Evolutionary conservation across 208 protist genomes (phyloP).

Genomic region (Leishmania arabica): DNA sequence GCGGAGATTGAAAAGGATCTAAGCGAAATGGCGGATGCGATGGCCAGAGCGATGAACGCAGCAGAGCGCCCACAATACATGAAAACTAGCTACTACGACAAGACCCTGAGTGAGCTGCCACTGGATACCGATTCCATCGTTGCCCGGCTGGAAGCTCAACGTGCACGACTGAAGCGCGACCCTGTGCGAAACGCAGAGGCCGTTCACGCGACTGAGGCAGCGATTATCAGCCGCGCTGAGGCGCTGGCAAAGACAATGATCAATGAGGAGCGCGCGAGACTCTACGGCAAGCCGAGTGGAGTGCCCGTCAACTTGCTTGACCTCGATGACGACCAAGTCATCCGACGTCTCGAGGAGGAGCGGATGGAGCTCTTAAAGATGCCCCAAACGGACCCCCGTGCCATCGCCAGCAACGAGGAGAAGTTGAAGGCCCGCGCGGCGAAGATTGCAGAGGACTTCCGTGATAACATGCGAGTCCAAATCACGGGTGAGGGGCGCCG

Average conservation of each 20-base stretch:
- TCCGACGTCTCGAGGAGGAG: slow-evolving; percentile 48
- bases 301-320: slow-evolving; percentile 57
- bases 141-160: slow-evolving; percentile 45
- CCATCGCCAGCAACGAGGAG: slow-evolving; percentile 37
- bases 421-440: slow-evolving; percentile 39
- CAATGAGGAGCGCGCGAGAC: slow-evolving; percentile 23
- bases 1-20: slow-evolving; percentile 29
- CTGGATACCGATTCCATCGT: slow-evolving; percentile 50
- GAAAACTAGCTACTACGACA: slow-evolving; percentile 34
- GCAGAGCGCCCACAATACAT: slow-evolving; percentile 48
- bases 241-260: slow-evolving; percentile 39
- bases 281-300: slow-evolving; percentile 50
- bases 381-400: slow-evolving; percentile 22
- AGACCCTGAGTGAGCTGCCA: slow-evolving; percentile 36
- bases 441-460: slow-evolving; percentile 39
- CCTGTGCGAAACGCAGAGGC: slow-evolving; percentile 31
- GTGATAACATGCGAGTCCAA: slow-evolving; percentile 33
- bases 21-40: slow-evolving; percentile 22
- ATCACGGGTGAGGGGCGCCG: slow-evolving; percentile 32
- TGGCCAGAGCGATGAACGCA: slow-evolving; percentile 44
- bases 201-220: slow-evolving; percentile 37
- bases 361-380: slow-evolving; percentile 41
- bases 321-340: slow-evolving; percentile 44
- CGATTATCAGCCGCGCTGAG: slow-evolving; percentile 42
- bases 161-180: slow-evolving; percentile 44